Conservation (phyloP, 305 asterid genomes). For the Nicotiana rustica region DNA sequence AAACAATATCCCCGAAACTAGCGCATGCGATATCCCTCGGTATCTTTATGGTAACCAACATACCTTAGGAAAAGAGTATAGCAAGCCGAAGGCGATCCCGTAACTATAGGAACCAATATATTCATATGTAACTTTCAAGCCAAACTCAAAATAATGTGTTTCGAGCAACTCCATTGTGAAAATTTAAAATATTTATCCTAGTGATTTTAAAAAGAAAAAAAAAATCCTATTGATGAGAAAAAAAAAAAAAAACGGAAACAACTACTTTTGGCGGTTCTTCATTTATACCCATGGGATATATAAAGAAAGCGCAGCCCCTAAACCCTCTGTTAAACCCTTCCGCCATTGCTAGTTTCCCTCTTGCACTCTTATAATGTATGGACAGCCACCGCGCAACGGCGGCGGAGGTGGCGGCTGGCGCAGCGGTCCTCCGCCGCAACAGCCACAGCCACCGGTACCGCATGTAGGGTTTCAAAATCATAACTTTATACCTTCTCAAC, state of each 20-base stretch:
- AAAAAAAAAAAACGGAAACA: not conserved
- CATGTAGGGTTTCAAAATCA: conserved; percentile 12
- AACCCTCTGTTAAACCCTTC: conserved; percentile 20
- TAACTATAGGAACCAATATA: no score
- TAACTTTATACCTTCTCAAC: not conserved
- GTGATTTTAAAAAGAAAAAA: no score
- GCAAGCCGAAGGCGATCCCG: no score
- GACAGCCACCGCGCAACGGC: conserved; percentile 31
- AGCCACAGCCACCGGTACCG: not conserved
- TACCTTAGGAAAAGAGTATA: no score
- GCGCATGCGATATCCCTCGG: no score
- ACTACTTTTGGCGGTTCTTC: not conserved
- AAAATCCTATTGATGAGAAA: no score
- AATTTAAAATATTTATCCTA: no score
- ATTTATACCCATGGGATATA: not conserved
- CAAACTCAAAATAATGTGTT: no score
- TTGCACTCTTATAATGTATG: not conserved
- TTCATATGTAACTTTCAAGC: no score
- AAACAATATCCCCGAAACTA: no score
- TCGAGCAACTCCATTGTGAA: no score
- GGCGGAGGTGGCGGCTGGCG: not conserved
- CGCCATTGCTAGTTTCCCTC: not conserved
- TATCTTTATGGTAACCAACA: no score
- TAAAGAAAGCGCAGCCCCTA: not conserved
- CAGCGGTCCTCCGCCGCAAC: not conserved